phyloP scores from a whole-genome alignment of 169 alveolate species.

The Plasmodium reichenowi region DNA sequence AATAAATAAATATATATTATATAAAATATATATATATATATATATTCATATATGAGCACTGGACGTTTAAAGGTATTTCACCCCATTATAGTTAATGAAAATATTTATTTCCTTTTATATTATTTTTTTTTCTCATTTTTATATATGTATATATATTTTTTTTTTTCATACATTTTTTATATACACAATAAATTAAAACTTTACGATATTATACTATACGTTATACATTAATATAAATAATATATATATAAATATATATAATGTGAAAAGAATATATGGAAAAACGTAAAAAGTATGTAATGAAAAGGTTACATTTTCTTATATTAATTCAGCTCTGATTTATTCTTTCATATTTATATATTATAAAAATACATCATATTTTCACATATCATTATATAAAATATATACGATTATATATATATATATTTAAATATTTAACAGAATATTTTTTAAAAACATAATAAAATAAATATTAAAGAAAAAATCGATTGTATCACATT shows the following conservation, averaged over 20 bases:
- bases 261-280: constrained; percentile 13
- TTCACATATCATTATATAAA: background rate
- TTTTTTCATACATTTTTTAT: too few species aligned
- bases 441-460: background rate
- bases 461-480: background rate
- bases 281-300: background rate
- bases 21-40: too few species aligned
- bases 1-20: too few species aligned
- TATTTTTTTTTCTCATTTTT: too few species aligned
- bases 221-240: constrained; percentile 1
- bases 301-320: constrained; percentile 18
- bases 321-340: constrained; percentile 36
- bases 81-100: too few species aligned
- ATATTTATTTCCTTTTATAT: too few species aligned
- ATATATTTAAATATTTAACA: background rate
- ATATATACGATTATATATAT: background rate
- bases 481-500: too few species aligned
- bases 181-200: too few species aligned
- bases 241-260: background rate
- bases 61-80: too few species aligned
- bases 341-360: constrained; percentile 7
- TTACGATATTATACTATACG: too few species aligned
- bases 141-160: too few species aligned
- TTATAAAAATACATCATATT: background rate
- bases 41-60: too few species aligned